A percentile compares a stretch with the other conserved stretches of the same genome.
phyloP scores from a whole-genome alignment of 129 eudicot species.

The Oenanthe sinensis region DNA sequence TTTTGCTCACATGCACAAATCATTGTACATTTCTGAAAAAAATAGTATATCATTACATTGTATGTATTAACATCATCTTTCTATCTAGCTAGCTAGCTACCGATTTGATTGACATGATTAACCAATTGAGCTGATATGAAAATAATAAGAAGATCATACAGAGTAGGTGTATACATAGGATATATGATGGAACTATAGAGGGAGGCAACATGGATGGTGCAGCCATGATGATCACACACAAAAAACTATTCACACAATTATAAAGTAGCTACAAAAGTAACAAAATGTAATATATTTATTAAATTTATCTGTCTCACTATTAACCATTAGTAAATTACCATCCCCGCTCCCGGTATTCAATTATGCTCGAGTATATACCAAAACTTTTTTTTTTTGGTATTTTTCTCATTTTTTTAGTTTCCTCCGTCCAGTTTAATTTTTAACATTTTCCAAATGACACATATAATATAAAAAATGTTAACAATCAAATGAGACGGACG shows the following conservation, averaged over 20 bases:
- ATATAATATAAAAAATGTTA: no score
- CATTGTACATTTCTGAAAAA: background rate
- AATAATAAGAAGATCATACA: background rate
- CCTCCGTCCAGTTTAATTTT: no score
- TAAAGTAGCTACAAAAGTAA: background rate
- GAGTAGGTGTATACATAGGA: background rate
- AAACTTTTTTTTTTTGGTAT: no score
- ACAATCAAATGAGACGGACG: no score
- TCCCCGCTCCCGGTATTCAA: no score
- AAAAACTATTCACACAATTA: background rate
- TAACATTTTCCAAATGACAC: no score
- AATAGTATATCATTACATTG: background rate
- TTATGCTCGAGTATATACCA: no score
- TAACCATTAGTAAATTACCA: background rate
- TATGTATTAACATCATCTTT: background rate
- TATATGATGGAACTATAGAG: background rate
- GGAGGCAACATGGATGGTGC: slow-evolving; percentile 5
- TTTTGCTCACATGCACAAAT: background rate
- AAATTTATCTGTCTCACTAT: background rate
- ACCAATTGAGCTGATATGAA: background rate
- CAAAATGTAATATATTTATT: no score
- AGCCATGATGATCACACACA: no score
- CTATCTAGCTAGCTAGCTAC: background rate
- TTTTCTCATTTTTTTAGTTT: no score
- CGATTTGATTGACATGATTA: slow-evolving; percentile 2